Percentiles rank a stretch among this genome's conserved stretches.
phyloP scores from a whole-genome alignment of 225 moss, liverwort and hornwort genomes.

The Sphagnum tenellum region DNA sequence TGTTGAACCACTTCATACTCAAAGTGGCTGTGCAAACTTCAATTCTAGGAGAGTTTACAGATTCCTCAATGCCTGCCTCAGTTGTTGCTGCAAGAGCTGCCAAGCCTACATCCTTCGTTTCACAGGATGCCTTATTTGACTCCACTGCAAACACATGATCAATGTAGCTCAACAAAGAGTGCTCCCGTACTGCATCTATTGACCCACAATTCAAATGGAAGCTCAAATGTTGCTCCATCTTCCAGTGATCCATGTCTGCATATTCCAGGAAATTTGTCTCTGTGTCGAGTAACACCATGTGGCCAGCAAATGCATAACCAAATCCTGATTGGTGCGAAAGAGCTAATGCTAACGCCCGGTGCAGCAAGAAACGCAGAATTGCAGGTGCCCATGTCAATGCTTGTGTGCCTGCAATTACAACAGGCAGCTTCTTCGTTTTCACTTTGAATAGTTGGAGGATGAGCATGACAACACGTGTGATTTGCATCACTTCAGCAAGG shows the following conservation, averaged over 20 bases:
- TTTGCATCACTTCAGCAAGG: slow-evolving; percentile 61
- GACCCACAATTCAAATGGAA: slow-evolving; percentile 84
- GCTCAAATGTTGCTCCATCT: slow-evolving; percentile 62
- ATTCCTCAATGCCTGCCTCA: slow-evolving; percentile 15
- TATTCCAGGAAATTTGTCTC: slow-evolving; percentile 77
- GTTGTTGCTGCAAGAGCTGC: slow-evolving; percentile 31
- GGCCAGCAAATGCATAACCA: slow-evolving; percentile 92
- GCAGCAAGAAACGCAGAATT: slow-evolving; percentile 77
- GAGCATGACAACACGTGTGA: slow-evolving; percentile 67
- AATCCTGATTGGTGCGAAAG: slow-evolving; percentile 94
- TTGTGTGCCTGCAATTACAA: slow-evolving; percentile 72
- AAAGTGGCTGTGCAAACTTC: slow-evolving; percentile 79
- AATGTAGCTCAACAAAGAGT: slow-evolving; percentile 84
- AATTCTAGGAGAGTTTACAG: slow-evolving; percentile 33
- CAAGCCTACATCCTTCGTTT: slow-evolving; percentile 48
- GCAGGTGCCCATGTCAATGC: slow-evolving; percentile 62
- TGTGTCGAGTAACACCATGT: slow-evolving; percentile 90
- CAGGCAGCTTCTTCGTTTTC: slow-evolving; percentile 51
- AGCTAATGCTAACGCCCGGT: slow-evolving; percentile 73
- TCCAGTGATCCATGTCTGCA: slow-evolving; percentile 84
- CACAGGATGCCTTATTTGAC: slow-evolving; percentile 48
- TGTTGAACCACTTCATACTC: slow-evolving; percentile 71
- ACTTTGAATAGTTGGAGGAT: slow-evolving; percentile 71
- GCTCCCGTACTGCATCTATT: slow-evolving; percentile 66
- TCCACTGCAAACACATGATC: slow-evolving; percentile 80